phyloP scores from a whole-genome alignment of 257 asterid species.

The Nicotiana tomentosiformis region DNA sequence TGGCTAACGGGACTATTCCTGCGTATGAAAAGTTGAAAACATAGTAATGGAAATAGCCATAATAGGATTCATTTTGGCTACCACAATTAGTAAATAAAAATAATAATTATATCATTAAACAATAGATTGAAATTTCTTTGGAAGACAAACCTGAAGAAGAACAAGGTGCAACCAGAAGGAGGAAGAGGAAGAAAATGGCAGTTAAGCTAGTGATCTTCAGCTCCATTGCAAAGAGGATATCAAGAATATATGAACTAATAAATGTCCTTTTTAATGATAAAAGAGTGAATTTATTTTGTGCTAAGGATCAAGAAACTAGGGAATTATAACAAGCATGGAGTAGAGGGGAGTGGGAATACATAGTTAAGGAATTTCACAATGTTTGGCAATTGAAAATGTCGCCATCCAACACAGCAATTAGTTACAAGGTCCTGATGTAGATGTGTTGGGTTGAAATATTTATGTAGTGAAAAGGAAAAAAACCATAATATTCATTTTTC shows the following conservation, averaged over 20 bases:
- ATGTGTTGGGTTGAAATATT: slow-evolving; percentile 14
- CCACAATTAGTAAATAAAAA: neutral
- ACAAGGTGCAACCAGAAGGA: slow-evolving; percentile 16
- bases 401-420: slow-evolving; percentile 7
- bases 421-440: slow-evolving; percentile 9
- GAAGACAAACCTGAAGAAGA: slow-evolving; percentile 24
- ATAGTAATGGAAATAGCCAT: too few species aligned
- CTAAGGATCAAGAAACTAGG: neutral
- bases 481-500: too few species aligned
- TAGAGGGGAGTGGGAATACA: neutral
- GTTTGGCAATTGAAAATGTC: slow-evolving; percentile 12
- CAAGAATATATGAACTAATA: neutral
- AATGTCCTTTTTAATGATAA: neutral
- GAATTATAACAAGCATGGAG: slow-evolving; percentile 2
- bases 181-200: slow-evolving; percentile 13
- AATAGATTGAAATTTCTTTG: neutral
- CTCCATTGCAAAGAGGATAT: slow-evolving; percentile 23
- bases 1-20: too few species aligned
- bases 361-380: slow-evolving; percentile 3
- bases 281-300: neutral
- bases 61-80: too few species aligned
- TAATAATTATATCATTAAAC: neutral
- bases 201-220: slow-evolving; percentile 13
- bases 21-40: too few species aligned
- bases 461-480: slow-evolving; percentile 3